These are phyloP conservation scores for Geotrichum phurueaensis DNA, from an alignment of 1,139 yeast species.

Conservation along the genomic window DNA sequence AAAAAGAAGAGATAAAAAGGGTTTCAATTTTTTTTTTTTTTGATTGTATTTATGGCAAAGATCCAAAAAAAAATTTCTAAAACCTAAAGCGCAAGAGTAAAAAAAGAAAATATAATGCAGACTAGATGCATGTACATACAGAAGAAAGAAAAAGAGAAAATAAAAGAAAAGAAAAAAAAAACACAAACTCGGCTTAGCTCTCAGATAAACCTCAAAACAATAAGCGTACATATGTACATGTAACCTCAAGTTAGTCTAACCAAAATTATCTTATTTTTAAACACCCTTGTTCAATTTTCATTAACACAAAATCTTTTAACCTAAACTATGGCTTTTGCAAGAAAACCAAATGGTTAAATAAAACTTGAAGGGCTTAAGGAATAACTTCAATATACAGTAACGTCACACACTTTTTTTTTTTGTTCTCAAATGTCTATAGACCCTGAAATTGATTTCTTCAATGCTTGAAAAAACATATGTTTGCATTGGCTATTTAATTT, in stretches of 20 bases:
- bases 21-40: neutral
- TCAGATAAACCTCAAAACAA: neutral
- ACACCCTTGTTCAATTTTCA: neutral
- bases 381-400: neutral
- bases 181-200: neutral
- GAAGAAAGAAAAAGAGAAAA: neutral
- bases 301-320: neutral
- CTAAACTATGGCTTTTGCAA: neutral
- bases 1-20: neutral
- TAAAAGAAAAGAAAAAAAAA: neutral
- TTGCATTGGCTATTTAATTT: neutral
- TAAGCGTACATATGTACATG: neutral
- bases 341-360: no score
- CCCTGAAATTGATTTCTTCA: neutral
- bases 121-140: neutral
- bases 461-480: neutral
- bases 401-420: neutral
- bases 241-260: neutral
- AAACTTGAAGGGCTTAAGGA: neutral
- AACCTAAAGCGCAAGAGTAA: neutral
- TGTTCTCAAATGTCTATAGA: neutral
- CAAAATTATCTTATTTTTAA: neutral
- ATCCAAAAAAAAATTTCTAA: neutral
- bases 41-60: slow-evolving; percentile 5
- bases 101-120: neutral